Evolutionary conservation across 176 grass and related monocot genomes (phyloP), one percentile per base, ranked within the genome.

Genomic region (Avena insularis): DNA sequence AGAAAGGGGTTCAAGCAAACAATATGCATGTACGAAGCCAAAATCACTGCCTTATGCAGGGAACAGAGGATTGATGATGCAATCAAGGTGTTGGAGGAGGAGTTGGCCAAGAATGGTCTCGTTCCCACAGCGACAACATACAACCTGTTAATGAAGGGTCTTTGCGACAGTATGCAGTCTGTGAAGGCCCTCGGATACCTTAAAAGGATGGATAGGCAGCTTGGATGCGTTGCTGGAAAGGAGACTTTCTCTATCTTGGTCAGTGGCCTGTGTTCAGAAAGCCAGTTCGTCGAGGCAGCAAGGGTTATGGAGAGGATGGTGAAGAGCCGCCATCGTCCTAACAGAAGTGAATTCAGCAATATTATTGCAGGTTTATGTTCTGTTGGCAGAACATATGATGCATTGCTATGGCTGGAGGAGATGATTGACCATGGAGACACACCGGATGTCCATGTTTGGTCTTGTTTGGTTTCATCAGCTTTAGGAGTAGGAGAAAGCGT

Each of bases 331-430:
- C 84, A 95, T 75, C 81, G 74, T 19, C 93, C 93, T 48, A 83
- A 81, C 59, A 69, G 50, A 82, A 49, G 61, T 3, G 77, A 83
- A 23, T 98, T 98, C 64, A 29, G 17, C 67, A 69, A 55, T 82
- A 49, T 98, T 31, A 91, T 94, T 83, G 65, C 71, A 72, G 93
- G 93, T 31, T 91, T 98, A 70, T 95, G 91, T 89, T 82, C 76
- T 23, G 40, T 81, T 71, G 83, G 84, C 35, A 83, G 82, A 87
- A 85, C 83, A 68, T 98, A 92, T 20, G 96, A 98, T 84, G 91
- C 93, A n/a, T 40, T 93, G 53, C 16, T 95, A 12, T 95, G 96
- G 93, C 76, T 98, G 15, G 91, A 95, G 88, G 96, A 98, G 84
- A 98, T 95, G 96, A 80, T 93, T 55, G 70, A 83, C 53, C 89